phyloP scores from a whole-genome alignment of 192 early-diverging fungal genomes.

The Funneliformis mosseae region DNA sequence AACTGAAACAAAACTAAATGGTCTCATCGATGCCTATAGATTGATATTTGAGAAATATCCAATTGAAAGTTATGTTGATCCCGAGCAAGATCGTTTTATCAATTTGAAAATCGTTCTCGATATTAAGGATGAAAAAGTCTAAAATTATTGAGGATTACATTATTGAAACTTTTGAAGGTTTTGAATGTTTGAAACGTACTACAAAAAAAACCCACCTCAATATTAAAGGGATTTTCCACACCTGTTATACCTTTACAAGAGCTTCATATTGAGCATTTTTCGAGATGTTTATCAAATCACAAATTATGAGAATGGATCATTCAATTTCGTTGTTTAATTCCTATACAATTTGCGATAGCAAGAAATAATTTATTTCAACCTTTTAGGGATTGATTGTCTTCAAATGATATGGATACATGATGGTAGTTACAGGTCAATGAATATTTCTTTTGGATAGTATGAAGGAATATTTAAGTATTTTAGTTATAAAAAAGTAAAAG shows the following conservation, averaged over 20 bases:
- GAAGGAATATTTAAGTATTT: constrained; percentile 32
- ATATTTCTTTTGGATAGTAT: constrained; percentile 28
- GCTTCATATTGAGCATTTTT: not conserved
- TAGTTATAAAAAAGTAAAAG: constrained; percentile 26
- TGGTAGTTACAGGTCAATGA: not conserved
- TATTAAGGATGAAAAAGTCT: not conserved
- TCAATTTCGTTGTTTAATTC: constrained; percentile 9
- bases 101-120: constrained; percentile 7
- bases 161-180: not conserved
- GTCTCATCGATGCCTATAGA: constrained; percentile 9
- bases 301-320: constrained; percentile 15
- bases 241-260: not conserved
- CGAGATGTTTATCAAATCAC: not conserved
- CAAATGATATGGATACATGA: not conserved
- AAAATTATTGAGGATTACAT: constrained; percentile 12
- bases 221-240: not conserved
- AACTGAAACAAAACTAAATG: constrained; percentile 9
- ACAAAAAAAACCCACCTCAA: constrained; percentile 7
- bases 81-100: not conserved
- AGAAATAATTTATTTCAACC: constrained; percentile 26
- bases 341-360: constrained; percentile 29
- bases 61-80: not conserved
- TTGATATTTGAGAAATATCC: constrained; percentile 20
- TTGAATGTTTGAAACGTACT: not conserved
- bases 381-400: constrained; percentile 21